Base-by-base conservation (phyloP, 495 filamentous ascomycete genomes). In the Neurospora africana region DNA sequence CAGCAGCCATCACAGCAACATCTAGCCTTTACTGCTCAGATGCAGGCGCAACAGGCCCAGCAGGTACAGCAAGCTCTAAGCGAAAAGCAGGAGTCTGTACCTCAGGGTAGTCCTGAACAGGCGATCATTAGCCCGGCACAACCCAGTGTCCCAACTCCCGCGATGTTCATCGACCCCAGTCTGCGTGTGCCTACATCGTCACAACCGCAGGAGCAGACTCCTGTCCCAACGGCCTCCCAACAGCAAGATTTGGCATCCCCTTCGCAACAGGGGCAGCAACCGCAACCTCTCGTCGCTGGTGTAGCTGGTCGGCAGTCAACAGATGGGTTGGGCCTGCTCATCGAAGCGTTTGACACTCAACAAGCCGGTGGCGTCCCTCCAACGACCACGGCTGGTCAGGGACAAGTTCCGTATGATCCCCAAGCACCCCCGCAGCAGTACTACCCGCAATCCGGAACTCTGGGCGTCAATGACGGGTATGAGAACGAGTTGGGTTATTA, bases 401-500 rank as follows among this genome's bases (percentile, higher is more conserved):
- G 23, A 3, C 65, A 19, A 17, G 30, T 40, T 40, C 65, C 41
- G 1, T 78, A 80, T 68, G 79, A 79, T 67, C 77, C 77, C 13
- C 73, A 74, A 2, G 39, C 58, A 17, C 35, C 74, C 21, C 68
- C 71, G 9, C 78, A 76, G 37, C 71, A 73, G 15, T 78, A 80
- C 38, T 80, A 75, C 37, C 68, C 72, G 33, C 74, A 70, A 39
- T 44, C 69, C n/a, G 47, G 70, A 19, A 65, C 65, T 68, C 69
- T 77, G 70, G 69, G 71, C 5, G 47, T 73, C 23, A 77, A 75
- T 19, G 79, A 81, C 44, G 79, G 79, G 23, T 81, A 80, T 41
- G 78, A 80, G 73, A 68, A 76, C 41, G 78, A 81, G 68, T 58
- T 81, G 41, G 74, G 75, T 38, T 78, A 77, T 35, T 78, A 79